Evolutionary conservation across 345 rosid genomes (phyloP), one percentile per base, ranked within the genome.

Genomic region (Hypericum androsaemum): DNA sequence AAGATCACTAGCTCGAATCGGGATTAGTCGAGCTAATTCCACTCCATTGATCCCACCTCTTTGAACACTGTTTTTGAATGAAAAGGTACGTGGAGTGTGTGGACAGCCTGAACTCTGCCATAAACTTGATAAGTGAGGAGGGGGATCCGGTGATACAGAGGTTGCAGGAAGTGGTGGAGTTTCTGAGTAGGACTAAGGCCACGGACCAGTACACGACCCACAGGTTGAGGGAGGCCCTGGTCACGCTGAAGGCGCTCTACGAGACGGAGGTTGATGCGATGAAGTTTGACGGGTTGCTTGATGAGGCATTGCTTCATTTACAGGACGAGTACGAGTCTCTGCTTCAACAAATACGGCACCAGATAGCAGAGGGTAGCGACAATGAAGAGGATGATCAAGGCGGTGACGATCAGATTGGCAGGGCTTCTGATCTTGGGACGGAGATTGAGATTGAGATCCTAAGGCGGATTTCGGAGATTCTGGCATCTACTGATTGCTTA

Each of bases 161-260:
- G 73, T 79, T 82, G 37, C 89, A 82, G 49, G 89, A 82, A 63
- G 85, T 74, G 41, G 84, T 79, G 64, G 85, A 82, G 76, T 82
- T 82, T 72, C 64, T 82, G 74, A 82, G 85, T 76, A 63, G 89
- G 70, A 82, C 89, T 11, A 77, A 79, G 62, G 83, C 83, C 37
- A 71, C 85, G 10, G 85, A 75, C 59, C 80, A 63, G 62, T 62
- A 47, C 16, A 66, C 71, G 46, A 58, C 73, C 9, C 72, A 66
- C 10, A 72, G 89, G 52, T 61, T 82, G 60, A 67, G 68, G 54
- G 81, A 79, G 75, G 62, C 83, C 35, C 58, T 82, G n/a, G 48
- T 71, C 51, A 77, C 89, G 1, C 77, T 79, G 6, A 82, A 64
- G 61, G 71, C 75, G 10, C 66, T 77, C 10, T 79, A 71, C 13